Base-by-base conservation (phyloP, 805 yeast species). In the Candida golubevii region DNA sequence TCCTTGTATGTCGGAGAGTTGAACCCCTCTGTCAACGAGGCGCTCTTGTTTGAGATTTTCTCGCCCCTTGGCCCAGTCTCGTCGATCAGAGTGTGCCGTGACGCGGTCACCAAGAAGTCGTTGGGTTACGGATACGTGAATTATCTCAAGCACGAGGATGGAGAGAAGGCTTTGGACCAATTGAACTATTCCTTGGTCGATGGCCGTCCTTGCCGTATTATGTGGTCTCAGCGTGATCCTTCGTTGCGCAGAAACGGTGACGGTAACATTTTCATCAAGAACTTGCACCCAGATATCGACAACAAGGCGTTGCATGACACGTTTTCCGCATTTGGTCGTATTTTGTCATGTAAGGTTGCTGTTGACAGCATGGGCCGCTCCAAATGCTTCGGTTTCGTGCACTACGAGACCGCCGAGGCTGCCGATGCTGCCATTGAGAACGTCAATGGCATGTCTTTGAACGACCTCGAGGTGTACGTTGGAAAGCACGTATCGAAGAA, bases 191-290 rank as follows among this genome's bases (percentile, higher is more conserved):
- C 89, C 48, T 82, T 82, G 62, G 83, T 93, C 74, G 90, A 90
- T 71, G 97, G 97, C 64, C 88, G 85, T 64, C 89, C 97, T 62
- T 89, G 97, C 76, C 88, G 99, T 74, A 91, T 93, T 77, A 93
- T 93, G 98, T 89, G 98, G 97, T 89, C 97, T 57, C 98, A 93
- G 78, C 88, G 98, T 75, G 98, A 93, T 69, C 98, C 99, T 55
- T 79, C 96, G 51, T 70, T 83, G 62, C 87, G 99, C 80, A 88
- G 84, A 79, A 83, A 83, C 65, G 97, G 97, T 69, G 85, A 88
- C 54, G 97, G 97, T 64, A 93, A 93, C 80, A 83, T 93, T 57
- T 93, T 85, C 82, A 91, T 93, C 77, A 93, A 93, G 83, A 93
- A 93, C 82, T 82, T 93, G 74, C 97, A 91, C 72, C 95, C 96